phyloP scores from a whole-genome alignment of 805 yeast species.

The Cyberlindnera nakhonratchasimensis region DNA sequence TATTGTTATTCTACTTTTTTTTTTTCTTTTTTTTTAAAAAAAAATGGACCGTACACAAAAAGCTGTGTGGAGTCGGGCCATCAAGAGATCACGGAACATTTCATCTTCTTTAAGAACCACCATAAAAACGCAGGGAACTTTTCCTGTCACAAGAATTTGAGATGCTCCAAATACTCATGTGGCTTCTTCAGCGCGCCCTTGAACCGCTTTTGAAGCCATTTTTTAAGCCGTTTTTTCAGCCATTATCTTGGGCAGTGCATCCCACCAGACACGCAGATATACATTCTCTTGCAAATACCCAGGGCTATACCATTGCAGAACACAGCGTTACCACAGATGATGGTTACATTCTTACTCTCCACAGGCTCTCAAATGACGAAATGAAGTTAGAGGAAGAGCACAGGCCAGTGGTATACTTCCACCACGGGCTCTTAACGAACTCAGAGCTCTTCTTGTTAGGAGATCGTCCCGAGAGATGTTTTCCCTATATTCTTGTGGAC shows the following conservation, averaged over 20 bases:
- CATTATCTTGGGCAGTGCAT: slow-evolving; percentile 5
- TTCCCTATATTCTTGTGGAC: slow-evolving; percentile 75
- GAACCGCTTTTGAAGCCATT: too few species aligned
- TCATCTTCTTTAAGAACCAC: too few species aligned
- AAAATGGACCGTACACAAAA: too few species aligned
- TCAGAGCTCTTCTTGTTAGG: slow-evolving; percentile 58
- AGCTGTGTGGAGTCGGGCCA: too few species aligned
- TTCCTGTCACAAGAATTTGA: too few species aligned
- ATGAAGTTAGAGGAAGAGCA: not conserved
- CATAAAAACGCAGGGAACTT: too few species aligned
- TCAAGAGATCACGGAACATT: too few species aligned
- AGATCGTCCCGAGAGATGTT: slow-evolving; percentile 38
- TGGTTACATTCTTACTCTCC: slow-evolving; percentile 65
- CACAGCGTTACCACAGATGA: slow-evolving; percentile 67
- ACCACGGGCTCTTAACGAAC: slow-evolving; percentile 80
- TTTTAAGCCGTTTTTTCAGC: slow-evolving; percentile 2
- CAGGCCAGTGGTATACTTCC: slow-evolving; percentile 60
- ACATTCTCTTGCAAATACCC: slow-evolving; percentile 29
- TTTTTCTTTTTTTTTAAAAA: too few species aligned
- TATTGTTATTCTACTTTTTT: too few species aligned
- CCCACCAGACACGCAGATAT: slow-evolving; percentile 9
- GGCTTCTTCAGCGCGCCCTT: too few species aligned
- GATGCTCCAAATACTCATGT: too few species aligned
- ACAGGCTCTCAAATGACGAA: slow-evolving; percentile 42
- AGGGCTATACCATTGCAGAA: slow-evolving; percentile 63